phyloP scores from a whole-genome alignment of 345 rosid species.

The Hypericum perforatum region DNA sequence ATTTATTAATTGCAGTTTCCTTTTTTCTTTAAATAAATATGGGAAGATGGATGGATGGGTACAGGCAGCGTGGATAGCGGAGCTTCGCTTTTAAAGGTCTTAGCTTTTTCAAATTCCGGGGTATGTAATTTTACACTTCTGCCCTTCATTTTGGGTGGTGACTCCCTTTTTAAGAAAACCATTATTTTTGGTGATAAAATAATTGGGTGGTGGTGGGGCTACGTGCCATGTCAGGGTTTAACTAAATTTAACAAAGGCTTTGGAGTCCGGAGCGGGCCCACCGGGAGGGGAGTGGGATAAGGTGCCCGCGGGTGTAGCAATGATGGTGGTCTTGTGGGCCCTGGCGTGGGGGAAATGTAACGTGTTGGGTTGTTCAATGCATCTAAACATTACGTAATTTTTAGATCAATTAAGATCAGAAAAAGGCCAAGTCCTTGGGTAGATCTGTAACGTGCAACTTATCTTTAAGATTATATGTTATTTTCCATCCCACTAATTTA shows the following conservation, averaged over 20 bases:
- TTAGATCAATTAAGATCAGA: too few species aligned
- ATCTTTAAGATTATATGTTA: too few species aligned
- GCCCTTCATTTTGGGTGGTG: neutral
- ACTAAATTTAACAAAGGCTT: conserved; percentile 27
- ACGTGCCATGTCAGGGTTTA: conserved; percentile 5
- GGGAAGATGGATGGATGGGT: conserved; percentile 1
- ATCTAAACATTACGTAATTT: too few species aligned
- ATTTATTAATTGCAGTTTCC: too few species aligned
- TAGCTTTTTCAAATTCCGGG: neutral
- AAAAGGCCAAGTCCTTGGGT: too few species aligned
- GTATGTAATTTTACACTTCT: neutral
- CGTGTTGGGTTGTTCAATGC: too few species aligned
- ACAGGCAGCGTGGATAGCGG: conserved; percentile 37
- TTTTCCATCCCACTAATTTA: too few species aligned
- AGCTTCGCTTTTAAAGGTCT: conserved; percentile 5
- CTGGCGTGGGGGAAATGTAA: neutral
- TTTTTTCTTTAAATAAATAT: too few species aligned
- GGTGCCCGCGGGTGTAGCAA: neutral
- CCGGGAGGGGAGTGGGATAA: conserved; percentile 9
- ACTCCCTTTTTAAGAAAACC: neutral
- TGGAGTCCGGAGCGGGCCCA: conserved; percentile 36
- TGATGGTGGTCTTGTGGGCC: conserved; percentile 1
- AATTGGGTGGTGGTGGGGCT: too few species aligned
- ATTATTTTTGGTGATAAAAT: too few species aligned
- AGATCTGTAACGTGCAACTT: too few species aligned